Conservation (phyloP, 1,284 basidiomycete species). For the Leucoagaricus sp. region DNA sequence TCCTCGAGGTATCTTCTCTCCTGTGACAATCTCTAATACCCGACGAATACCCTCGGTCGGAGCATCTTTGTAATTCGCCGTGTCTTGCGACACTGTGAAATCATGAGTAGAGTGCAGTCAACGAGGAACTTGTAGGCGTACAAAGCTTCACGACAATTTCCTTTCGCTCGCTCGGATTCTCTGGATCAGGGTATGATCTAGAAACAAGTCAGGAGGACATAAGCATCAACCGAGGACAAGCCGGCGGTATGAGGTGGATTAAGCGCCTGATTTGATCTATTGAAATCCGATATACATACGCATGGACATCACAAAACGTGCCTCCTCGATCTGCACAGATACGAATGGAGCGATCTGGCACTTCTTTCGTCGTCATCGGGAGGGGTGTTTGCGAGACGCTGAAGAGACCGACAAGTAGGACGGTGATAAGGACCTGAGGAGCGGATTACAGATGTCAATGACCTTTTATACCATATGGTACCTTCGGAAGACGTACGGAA, state of each 20-base stretch:
- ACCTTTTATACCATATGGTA: conserved; percentile 5
- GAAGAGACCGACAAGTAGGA: background rate
- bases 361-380: conserved; percentile 9
- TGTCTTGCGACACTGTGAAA: conserved; percentile 78
- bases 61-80: conserved; percentile 88
- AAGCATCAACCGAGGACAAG: background rate
- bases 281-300: conserved; percentile 38
- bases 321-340: conserved; percentile 66
- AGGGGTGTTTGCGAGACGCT: background rate
- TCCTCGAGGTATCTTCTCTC: conserved; percentile 66
- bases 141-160: conserved; percentile 83
- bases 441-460: background rate
- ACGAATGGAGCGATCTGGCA: conserved; percentile 62
- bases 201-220: too few relatives aligned
- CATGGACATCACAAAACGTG: conserved; percentile 83
- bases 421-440: background rate
- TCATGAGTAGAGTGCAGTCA: background rate
- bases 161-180: conserved; percentile 57
- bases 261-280: conserved; percentile 1
- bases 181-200: conserved; percentile 75
- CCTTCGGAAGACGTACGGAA: conserved; percentile 15
- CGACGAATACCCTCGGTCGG: conserved; percentile 94
- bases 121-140: conserved; percentile 47
- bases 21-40: conserved; percentile 81
- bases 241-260: background rate